These are phyloP conservation scores for Raffaelea ambrosiae DNA, from an alignment of 2,329 filamentous ascomycete species.

Conservation along the genomic window DNA sequence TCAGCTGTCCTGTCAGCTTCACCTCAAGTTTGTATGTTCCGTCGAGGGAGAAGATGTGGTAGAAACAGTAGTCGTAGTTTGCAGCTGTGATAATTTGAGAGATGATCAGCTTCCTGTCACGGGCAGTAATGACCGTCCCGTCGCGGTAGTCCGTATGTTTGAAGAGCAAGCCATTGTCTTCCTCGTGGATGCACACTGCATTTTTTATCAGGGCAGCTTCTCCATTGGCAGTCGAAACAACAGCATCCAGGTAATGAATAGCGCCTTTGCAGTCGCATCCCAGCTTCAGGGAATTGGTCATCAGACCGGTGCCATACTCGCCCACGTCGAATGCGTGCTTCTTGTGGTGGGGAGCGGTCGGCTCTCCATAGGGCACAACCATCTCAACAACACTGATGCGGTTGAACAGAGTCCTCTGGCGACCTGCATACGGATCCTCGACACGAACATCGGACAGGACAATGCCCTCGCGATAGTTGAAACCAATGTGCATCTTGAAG, in stretches of 20 bases:
- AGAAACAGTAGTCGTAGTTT: conserved; percentile 74
- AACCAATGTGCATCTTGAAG: conserved; percentile 86
- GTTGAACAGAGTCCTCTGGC: conserved; percentile 73
- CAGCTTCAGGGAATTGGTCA: conserved; percentile 68
- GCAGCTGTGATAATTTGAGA: conserved; percentile 91
- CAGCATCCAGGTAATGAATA: conserved; percentile 85
- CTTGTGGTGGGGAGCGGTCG: conserved; percentile 68
- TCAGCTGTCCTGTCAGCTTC: conserved; percentile 84
- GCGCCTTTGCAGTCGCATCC: conserved; percentile 83
- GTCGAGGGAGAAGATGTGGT: conserved; percentile 49
- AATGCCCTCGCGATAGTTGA: conserved; percentile 90
- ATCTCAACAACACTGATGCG: conserved; percentile 84
- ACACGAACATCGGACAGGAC: conserved; percentile 85
- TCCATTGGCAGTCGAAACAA: conserved; percentile 71
- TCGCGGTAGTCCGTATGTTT: conserved; percentile 93
- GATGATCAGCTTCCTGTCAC: conserved; percentile 76
- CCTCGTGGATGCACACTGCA: conserved; percentile 90
- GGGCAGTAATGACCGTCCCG: conserved; percentile 75
- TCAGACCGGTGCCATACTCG: conserved; percentile 66
- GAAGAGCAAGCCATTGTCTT: conserved; percentile 84
- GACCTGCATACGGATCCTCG: conserved; percentile 63
- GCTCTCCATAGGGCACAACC: conserved; percentile 85
- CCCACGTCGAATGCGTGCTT: conserved; percentile 78
- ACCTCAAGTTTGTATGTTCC: conserved; percentile 88
- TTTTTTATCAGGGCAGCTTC: conserved; percentile 76